Percentiles rank a stretch among this genome's conserved stretches.
phyloP scores from a whole-genome alignment of 2,329 filamentous ascomycete species.

The Fusarium scirpi region DNA sequence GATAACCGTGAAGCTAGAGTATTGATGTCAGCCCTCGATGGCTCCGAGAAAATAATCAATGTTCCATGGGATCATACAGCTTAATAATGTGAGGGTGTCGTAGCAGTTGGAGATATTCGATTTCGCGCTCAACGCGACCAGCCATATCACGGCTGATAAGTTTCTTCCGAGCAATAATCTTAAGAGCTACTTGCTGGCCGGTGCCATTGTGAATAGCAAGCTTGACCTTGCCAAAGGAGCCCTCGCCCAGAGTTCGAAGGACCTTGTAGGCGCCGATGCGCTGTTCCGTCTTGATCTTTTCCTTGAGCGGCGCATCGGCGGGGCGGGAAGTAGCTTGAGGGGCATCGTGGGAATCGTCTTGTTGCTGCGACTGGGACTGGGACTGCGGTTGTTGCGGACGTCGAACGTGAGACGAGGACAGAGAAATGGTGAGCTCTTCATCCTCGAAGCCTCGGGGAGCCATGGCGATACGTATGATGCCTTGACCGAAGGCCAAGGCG shows the following conservation, averaged over 20 bases:
- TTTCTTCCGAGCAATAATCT: conserved; percentile 97
- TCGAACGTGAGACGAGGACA: conserved; percentile 73
- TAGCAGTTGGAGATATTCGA: conserved; percentile 95
- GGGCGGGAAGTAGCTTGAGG: conserved; percentile 48
- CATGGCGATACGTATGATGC: conserved; percentile 54
- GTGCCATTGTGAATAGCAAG: conserved; percentile 92
- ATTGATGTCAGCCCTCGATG: conserved; percentile 13
- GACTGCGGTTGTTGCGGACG: conserved; percentile 56
- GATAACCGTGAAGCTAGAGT: conserved; percentile 87
- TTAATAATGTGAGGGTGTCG: conserved; percentile 99
- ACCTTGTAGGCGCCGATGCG: conserved; percentile 93
- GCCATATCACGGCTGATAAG: conserved; percentile 98
- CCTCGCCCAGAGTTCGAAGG: conserved; percentile 90
- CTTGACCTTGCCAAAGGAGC: conserved; percentile 99
- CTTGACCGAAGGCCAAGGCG: conserved; percentile 36
- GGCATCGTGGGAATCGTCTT: conserved; percentile 41
- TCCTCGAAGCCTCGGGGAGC: conserved; percentile 75
- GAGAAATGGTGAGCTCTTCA: conserved; percentile 84
- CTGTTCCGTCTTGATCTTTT: conserved; percentile 76
- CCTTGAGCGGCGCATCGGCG: conserved; percentile 52
- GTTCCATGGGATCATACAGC: conserved; percentile 68
- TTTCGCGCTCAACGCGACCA: conserved; percentile 95
- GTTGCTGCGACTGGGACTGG: conserved; percentile 41
- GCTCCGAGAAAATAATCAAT: background rate
- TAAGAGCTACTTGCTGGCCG: conserved; percentile 94